Evolutionary conservation across 2,329 filamentous ascomycete genomes (phyloP), one percentile per base, ranked within the genome.

Genomic region (Hypoxylon sp.): DNA sequence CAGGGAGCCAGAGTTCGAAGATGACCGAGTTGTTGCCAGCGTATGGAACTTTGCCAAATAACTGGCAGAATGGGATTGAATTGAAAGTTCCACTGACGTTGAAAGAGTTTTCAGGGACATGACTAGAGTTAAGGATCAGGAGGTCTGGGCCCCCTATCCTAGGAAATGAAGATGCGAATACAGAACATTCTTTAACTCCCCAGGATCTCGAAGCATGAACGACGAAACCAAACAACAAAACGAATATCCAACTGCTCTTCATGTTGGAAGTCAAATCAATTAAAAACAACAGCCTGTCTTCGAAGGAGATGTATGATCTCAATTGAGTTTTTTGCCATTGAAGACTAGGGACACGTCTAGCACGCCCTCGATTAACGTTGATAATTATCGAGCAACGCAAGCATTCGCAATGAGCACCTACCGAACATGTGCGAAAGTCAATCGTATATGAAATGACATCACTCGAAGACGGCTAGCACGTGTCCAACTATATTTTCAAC

Each of bases 1-100:
- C 52, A 0, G 74, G 74, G 0, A 75, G 64, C 70, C 69, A 75
- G 7, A 75, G 51, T 55, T 75, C 64, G 32, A 74, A 75, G 25
- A 69, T 58, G n/a, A 76, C 62, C 0, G 69, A 72, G 21, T 73
- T 67, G n/a, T 73, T 73, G 1, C 52, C 58, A 1, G 61, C 52
- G 38, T 74, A 74, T 6, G 67, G 49, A 10, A 70, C 60, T 46
- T 56, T 45, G 23, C 69, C 73, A 46, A 69, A 69, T 3, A 73
- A 48, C 11, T 69, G 70, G n/a, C 73, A 74, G 23, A 68, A 38
- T 7, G 70, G 53, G 25, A 51, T 19, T 30, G 25, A 23, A 19
- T 72, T 72, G 45, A 62, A 10, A 9, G 30, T 60, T 13, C 51
- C 60, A 13, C 59, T 66, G 21, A 64, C 34, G 28, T 71, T 68